These are phyloP conservation scores for Saccharum spontaneum DNA, from an alignment of 176 grass and related monocot genomes.

Conservation along the genomic window DNA sequence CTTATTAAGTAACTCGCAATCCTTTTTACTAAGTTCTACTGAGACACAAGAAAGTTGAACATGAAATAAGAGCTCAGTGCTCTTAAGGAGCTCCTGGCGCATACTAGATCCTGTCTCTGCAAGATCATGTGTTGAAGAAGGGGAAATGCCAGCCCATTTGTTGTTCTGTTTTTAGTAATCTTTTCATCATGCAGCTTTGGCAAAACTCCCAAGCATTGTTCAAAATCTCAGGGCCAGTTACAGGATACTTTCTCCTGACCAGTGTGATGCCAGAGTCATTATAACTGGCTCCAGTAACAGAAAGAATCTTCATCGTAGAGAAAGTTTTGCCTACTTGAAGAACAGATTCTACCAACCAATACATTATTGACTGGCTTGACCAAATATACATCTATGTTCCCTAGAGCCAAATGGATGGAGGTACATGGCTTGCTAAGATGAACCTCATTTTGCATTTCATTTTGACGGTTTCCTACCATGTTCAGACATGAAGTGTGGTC, in stretches of 20 bases:
- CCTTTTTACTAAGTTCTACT: conserved; percentile 64
- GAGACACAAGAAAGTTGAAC: conserved; percentile 61
- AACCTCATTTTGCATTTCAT: conserved; percentile 41
- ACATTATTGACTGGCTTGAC: conserved; percentile 45
- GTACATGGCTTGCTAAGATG: conserved; percentile 42
- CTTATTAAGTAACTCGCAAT: conserved; percentile 58
- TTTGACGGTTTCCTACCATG: conserved; percentile 38
- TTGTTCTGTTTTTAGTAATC: conserved; percentile 41
- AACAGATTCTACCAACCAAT: conserved; percentile 32
- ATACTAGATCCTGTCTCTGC: conserved; percentile 56
- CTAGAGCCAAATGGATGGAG: conserved; percentile 67
- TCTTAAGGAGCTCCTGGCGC: conserved; percentile 71
- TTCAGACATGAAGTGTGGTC: conserved; percentile 65
- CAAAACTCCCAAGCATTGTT: conserved; percentile 81
- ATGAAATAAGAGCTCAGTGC: conserved; percentile 77
- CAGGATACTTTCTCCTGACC: conserved; percentile 57
- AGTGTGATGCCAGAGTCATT: conserved; percentile 57
- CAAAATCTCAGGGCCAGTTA: conserved; percentile 57
- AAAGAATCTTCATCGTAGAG: conserved; percentile 72
- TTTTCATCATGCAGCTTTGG: conserved; percentile 62
- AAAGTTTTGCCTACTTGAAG: conserved; percentile 55
- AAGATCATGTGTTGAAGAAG: conserved; percentile 60
- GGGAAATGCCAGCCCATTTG: conserved; percentile 76
- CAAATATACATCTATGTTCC: conserved; percentile 75
- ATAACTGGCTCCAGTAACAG: conserved; percentile 47